Conservation (phyloP, 1,139 yeast genomes). For the Yamadazyma aaseri region DNA sequence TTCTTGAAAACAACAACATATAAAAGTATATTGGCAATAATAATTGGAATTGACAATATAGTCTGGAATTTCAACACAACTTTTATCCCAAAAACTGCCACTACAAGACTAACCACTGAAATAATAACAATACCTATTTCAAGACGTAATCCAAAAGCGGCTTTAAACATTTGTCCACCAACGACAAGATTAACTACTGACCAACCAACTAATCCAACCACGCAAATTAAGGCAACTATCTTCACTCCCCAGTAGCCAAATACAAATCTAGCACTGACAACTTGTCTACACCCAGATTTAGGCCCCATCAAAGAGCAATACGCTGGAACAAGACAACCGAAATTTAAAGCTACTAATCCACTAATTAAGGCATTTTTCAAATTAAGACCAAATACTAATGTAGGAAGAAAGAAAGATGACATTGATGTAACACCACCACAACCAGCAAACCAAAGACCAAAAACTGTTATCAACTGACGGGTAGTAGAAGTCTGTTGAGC, state of each 20-base stretch:
- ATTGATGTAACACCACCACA: conserved; percentile 42
- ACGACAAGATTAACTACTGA: conserved; percentile 40
- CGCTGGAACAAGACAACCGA: conserved; percentile 42
- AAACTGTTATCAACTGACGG: conserved; percentile 55
- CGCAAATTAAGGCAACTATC: conserved; percentile 32
- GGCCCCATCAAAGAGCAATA: conserved; percentile 43
- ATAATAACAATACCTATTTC: conserved; percentile 33
- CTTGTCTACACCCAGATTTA: conserved; percentile 41
- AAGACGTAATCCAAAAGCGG: conserved; percentile 24
- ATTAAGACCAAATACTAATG: conserved; percentile 29
- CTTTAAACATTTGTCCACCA: conserved; percentile 36
- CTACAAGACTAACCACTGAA: conserved; percentile 26
- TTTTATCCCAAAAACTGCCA: conserved; percentile 36
- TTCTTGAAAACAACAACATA: conserved; percentile 66
- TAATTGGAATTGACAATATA: conserved; percentile 65
- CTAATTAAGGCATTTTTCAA: conserved; percentile 29
- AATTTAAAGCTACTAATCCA: conserved; percentile 28
- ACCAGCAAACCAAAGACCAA: conserved; percentile 51
- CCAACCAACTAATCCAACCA: conserved; percentile 43
- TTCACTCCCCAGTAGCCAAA: conserved; percentile 43
- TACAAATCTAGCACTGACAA: conserved; percentile 38
- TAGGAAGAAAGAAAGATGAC: conserved; percentile 38
- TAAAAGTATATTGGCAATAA: conserved; percentile 64
- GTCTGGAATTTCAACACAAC: conserved; percentile 70
- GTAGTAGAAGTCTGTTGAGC: conserved; percentile 29